phyloP scores from a whole-genome alignment of 1,284 basidiomycete species.

The Entoloma clypeatum region DNA sequence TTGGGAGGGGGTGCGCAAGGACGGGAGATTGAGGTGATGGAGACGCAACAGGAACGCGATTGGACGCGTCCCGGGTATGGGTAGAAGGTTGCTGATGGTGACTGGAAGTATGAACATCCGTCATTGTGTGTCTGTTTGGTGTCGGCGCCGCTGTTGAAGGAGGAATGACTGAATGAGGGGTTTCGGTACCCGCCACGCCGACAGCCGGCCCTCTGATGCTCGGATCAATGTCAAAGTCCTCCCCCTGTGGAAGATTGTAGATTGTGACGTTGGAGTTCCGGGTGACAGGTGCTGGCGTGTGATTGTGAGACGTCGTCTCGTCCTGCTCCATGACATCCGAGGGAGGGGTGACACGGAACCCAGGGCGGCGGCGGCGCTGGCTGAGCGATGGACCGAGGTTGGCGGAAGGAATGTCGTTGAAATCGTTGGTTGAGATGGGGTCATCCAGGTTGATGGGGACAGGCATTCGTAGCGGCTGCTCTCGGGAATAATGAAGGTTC shows the following conservation, averaged over 20 bases:
- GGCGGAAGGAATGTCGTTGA: too few relatives aligned
- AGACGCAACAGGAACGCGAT: slow-evolving; percentile 9
- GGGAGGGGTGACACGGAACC: slow-evolving; percentile 33
- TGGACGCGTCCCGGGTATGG: too few relatives aligned
- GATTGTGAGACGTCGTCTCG: slow-evolving; percentile 10
- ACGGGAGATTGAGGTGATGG: slow-evolving; percentile 18
- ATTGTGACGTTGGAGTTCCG: slow-evolving; percentile 13
- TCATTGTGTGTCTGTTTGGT: slow-evolving; percentile 12
- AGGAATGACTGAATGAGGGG: slow-evolving; percentile 14
- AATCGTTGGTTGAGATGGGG: too few relatives aligned
- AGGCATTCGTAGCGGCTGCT: slow-evolving; percentile 27
- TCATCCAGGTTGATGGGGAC: slow-evolving; percentile 18
- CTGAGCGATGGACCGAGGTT: slow-evolving; percentile 15
- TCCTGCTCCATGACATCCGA: slow-evolving; percentile 24
- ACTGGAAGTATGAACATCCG: slow-evolving; percentile 11
- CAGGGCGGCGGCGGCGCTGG: slow-evolving; percentile 27
- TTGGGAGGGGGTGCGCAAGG: slow-evolving; percentile 19
- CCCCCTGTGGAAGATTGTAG: slow-evolving; percentile 14
- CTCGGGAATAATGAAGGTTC: slow-evolving; percentile 26
- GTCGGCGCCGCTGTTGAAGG: slow-evolving; percentile 11
- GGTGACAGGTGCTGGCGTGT: slow-evolving; percentile 1
- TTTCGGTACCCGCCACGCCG: too few relatives aligned
- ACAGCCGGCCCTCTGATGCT: too few relatives aligned
- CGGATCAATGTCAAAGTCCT: slow-evolving; percentile 12
- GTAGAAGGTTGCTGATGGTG: slow-evolving; percentile 7